phyloP scores from a whole-genome alignment of 2,329 filamentous ascomycete genomes.

The Neofusicoccum umdonicola region DNA sequence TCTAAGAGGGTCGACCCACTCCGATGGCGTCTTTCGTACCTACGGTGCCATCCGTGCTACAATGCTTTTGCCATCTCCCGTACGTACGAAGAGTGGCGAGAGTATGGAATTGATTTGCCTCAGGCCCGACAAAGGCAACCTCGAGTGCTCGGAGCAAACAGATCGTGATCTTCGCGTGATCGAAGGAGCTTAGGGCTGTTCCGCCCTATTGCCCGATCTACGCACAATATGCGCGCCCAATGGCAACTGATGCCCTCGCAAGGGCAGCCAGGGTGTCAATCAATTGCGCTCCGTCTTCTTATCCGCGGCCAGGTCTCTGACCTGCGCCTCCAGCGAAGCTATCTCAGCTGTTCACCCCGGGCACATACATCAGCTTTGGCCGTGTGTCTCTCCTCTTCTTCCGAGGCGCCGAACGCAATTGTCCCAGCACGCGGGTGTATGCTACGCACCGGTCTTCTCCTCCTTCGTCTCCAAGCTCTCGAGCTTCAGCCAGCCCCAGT shows the following conservation, averaged over 20 bases:
- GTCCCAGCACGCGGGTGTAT: neutral
- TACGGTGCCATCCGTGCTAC: too few relatives aligned
- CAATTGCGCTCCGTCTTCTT: neutral
- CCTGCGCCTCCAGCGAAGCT: conserved; percentile 6
- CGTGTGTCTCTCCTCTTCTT: neutral
- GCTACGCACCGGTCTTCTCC: conserved; percentile 53
- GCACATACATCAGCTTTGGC: neutral
- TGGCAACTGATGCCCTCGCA: too few relatives aligned
- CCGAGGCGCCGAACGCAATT: neutral
- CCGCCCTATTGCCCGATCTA: too few relatives aligned
- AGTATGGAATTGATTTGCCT: too few relatives aligned
- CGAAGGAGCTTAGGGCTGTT: too few relatives aligned
- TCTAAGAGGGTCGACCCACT: too few relatives aligned
- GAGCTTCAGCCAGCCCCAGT: conserved; percentile 72
- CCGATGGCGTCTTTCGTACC: too few relatives aligned
- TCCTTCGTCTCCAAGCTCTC: conserved; percentile 67
- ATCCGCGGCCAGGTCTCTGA: neutral
- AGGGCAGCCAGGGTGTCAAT: neutral
- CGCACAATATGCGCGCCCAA: neutral
- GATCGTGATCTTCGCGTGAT: too few relatives aligned
- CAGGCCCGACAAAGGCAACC: too few relatives aligned
- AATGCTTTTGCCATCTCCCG: too few relatives aligned
- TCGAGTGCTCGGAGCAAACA: too few relatives aligned
- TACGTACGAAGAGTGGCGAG: too few relatives aligned
- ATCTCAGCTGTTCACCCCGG: conserved; percentile 5